These are phyloP conservation scores for Ophiostoma sp. DNA, from an alignment of 2,329 filamentous ascomycete species.

Conservation along the genomic window DNA sequence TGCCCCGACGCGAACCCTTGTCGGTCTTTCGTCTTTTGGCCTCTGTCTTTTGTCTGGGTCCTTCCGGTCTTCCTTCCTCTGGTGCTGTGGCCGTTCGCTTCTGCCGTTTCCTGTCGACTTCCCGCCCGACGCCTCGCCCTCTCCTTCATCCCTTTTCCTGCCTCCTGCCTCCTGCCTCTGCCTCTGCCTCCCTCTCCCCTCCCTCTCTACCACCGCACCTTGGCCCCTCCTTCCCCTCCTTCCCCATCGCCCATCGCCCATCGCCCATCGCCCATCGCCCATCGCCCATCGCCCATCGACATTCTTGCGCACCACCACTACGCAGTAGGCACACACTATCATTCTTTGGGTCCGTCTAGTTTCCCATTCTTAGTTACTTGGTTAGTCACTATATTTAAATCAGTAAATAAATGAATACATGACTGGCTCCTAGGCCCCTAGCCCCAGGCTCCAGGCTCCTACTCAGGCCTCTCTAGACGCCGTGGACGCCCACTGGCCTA, in stretches of 20 bases:
- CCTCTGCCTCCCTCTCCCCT: neutral
- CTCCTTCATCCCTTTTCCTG: neutral
- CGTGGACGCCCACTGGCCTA: neutral
- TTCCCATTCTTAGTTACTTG: too few relatives aligned
- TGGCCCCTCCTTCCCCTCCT: constrained; percentile 7
- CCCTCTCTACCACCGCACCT: neutral
- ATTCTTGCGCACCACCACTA: too few relatives aligned
- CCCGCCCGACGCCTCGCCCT: too few relatives aligned
- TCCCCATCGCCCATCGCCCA: neutral
- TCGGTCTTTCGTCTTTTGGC: neutral
- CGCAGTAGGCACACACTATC: too few relatives aligned
- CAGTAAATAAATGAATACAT: neutral
- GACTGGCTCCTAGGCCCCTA: constrained; percentile 1
- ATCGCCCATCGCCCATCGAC: too few relatives aligned
- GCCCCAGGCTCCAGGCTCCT: neutral
- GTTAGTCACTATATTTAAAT: too few relatives aligned
- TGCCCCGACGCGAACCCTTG: neutral
- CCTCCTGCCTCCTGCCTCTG: neutral
- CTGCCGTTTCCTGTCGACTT: neutral
- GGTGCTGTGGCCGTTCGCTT: neutral
- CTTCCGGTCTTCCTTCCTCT: neutral
- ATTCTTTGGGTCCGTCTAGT: too few relatives aligned
- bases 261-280: too few relatives aligned
- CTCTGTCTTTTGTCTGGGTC: neutral
- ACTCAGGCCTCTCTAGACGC: neutral